Base-by-base conservation (phyloP, 2,329 filamentous ascomycete genomes). In the Aspergillus alliaceus region DNA sequence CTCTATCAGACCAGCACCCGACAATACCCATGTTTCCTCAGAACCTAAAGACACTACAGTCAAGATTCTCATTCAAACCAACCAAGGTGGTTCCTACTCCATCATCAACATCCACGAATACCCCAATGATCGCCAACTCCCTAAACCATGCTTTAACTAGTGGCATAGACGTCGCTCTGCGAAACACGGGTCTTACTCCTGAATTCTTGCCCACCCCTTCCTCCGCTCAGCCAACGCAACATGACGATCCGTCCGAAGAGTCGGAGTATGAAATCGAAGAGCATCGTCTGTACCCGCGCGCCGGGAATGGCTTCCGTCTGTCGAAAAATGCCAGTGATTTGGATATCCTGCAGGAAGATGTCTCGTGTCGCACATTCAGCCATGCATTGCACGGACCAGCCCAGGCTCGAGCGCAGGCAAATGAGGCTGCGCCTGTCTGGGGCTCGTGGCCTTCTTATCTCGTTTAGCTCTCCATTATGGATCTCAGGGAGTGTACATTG, bases 11-110 rank as follows among this genome's bases (percentile, higher is more conserved):
- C 47, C 72, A 84, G 2, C 80, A 89, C 59, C 87, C 89, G 2
- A 82, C 86, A 53, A 76, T 92, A 6, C 84, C 87, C 5, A 77
- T 92, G 52, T 91, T 90, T 66, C 82, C 80, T 46, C 64, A 60
- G 62, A 76, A 71, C 49, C 66, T 71, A 59, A 66, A 37, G 39
- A 60, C 62, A 31, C 62, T 64, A 49, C 66, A 51, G 27, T 58
- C 44, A 31, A 66, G 67, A 29, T 68, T 71, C 50, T 49, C 58
- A 8, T 57, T 54, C 46, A 44, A 58, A 12, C 52, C 61, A 20
- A 59, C 56, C 44, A 56, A 37, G 37, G 52, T 56, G n/a, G 49
- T 55, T 22, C 27, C 34, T 14, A 44, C 51, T n/a, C 31, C 47
- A 14, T 27, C 40, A n/a, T 44, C 49, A 18, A 44, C 22, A 6